phyloP scores from a whole-genome alignment of 768 basidiomycete species.

The Boletus tylopilopsis region DNA sequence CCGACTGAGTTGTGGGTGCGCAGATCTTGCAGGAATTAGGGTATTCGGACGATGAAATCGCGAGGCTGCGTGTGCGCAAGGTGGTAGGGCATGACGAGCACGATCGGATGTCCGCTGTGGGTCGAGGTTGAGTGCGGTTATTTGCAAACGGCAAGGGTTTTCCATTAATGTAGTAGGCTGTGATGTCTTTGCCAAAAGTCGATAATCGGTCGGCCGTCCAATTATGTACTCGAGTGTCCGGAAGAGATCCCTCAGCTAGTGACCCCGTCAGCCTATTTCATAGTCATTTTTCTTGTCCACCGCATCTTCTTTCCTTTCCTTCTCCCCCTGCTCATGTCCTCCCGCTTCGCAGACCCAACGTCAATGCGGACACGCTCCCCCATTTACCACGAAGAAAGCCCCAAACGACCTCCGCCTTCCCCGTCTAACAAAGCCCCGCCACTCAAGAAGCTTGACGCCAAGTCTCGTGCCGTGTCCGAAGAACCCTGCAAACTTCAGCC shows the following conservation, averaged over 20 bases:
- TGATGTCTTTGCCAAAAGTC: no score
- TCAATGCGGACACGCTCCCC: conserved; percentile 30
- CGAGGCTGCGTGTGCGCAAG: conserved; percentile 39
- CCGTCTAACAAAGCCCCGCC: conserved; percentile 31
- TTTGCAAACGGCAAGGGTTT: conserved; percentile 28
- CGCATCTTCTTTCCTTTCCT: neutral
- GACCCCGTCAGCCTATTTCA: conserved; percentile 26
- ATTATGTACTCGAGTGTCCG: conserved; percentile 28
- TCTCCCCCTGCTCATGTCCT: conserved; percentile 21
- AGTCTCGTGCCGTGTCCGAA: conserved; percentile 30
- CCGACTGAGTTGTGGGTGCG: conserved; percentile 3
- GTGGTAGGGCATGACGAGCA: conserved; percentile 32
- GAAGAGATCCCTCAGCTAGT: conserved; percentile 22
- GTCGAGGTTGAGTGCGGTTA: conserved; percentile 24
- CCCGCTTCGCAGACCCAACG: conserved; percentile 26
- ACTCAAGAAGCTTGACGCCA: conserved; percentile 30
- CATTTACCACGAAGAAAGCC: conserved; percentile 25
- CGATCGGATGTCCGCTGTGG: conserved; percentile 29
- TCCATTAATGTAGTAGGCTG: no score
- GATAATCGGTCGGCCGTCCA: conserved; percentile 31
- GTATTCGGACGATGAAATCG: conserved; percentile 38
- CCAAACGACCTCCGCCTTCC: conserved; percentile 31
- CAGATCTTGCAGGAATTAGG: conserved; percentile 44
- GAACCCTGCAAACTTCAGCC: conserved; percentile 17
- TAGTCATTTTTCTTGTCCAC: conserved; percentile 7